phyloP scores from a whole-genome alignment of 805 yeast species.

The Metschnikowia anglica region DNA sequence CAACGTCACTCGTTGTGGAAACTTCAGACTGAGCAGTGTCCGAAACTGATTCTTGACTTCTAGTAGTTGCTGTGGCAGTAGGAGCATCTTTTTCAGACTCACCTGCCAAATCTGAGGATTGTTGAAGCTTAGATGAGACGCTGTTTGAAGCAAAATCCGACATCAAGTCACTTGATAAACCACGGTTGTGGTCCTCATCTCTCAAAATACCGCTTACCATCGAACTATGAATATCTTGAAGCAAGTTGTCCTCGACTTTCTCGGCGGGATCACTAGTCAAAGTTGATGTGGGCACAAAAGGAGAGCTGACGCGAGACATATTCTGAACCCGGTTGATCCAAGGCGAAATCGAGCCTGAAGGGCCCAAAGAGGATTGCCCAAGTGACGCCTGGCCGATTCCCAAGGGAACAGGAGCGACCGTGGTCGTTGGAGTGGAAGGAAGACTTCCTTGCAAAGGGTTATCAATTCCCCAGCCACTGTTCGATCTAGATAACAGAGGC shows the following conservation, averaged over 20 bases:
- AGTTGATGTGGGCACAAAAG: conserved; percentile 32
- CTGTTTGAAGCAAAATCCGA: background rate
- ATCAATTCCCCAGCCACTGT: conserved; percentile 43
- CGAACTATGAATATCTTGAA: conserved; percentile 38
- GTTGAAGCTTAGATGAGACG: background rate
- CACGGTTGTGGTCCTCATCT: conserved; percentile 8
- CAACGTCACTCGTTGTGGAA: background rate
- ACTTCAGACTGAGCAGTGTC: background rate
- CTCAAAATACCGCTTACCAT: conserved; percentile 43
- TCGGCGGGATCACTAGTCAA: conserved; percentile 10
- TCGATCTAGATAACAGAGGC: conserved; percentile 33
- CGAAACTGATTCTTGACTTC: background rate
- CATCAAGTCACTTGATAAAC: conserved; percentile 3
- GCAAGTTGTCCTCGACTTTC: conserved; percentile 28
- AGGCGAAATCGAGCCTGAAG: conserved; percentile 43
- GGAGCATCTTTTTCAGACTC: background rate
- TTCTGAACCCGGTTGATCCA: conserved; percentile 38
- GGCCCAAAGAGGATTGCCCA: conserved; percentile 24
- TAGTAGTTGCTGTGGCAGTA: background rate
- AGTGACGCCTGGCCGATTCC: conserved; percentile 12
- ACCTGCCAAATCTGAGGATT: background rate
- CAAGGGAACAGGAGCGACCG: conserved; percentile 23
- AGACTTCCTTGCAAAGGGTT: conserved; percentile 21
- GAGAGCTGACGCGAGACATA: conserved; percentile 40
- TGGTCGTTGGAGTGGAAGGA: conserved; percentile 30